Percentiles rank a stretch among this genome's conserved stretches.
Evolutionary conservation across 2,329 filamentous ascomycete genomes (phyloP).

Genomic region (Neofusicoccum sp.): DNA sequence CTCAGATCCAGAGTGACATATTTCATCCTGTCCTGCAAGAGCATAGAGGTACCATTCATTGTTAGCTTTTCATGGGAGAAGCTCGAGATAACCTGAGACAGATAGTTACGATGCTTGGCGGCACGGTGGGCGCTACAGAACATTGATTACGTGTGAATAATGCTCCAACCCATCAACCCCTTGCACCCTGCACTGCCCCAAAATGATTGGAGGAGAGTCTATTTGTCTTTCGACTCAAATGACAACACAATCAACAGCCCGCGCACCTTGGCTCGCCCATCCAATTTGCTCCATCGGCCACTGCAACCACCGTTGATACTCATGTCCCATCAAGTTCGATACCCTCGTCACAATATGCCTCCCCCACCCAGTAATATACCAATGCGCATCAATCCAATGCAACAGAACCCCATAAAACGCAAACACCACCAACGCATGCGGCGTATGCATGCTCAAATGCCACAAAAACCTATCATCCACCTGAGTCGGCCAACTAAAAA

Average conservation of each 20-base stretch:
- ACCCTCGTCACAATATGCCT: constrained; percentile 9
- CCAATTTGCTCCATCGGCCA: constrained; percentile 18
- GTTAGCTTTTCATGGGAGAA: too few relatives aligned
- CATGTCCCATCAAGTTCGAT: neutral
- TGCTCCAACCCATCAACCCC: too few relatives aligned
- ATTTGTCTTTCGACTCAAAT: too few relatives aligned
- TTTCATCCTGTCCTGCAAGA: too few relatives aligned
- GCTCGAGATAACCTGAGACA: too few relatives aligned
- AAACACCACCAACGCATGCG: constrained; percentile 9
- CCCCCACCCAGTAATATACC: constrained; percentile 16
- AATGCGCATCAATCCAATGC: constrained; percentile 2
- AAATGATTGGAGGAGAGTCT: too few relatives aligned
- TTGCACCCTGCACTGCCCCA: too few relatives aligned
- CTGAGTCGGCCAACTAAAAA: neutral
- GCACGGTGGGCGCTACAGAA: too few relatives aligned
- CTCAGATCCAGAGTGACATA: too few relatives aligned
- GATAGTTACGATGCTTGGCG: too few relatives aligned
- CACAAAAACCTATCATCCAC: neutral
- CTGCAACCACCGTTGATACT: constrained; percentile 15
- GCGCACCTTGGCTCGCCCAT: neutral
- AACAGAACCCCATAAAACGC: constrained; percentile 15
- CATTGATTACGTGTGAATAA: too few relatives aligned
- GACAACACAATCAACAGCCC: constrained; percentile 4
- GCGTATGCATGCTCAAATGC: neutral
- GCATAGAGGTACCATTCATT: too few relatives aligned